Evolutionary conservation across 2,329 filamentous ascomycete genomes (phyloP), one percentile per base, ranked within the genome.

Genomic region (Furcasterigmium sp.): DNA sequence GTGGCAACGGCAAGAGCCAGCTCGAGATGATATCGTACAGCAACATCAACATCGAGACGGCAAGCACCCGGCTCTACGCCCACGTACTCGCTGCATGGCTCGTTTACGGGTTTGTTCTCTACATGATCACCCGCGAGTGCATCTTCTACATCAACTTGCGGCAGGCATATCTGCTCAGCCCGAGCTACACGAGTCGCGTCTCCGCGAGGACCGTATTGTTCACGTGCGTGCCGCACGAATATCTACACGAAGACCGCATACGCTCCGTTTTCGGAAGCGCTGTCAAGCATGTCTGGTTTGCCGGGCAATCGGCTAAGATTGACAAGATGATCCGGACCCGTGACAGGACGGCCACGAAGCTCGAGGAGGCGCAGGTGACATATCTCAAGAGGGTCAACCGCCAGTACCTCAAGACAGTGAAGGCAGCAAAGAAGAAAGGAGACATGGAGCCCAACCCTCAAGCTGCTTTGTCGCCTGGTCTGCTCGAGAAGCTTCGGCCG

Each of bases 101-200:
- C 39, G 97, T 88, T 66, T 89, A 86, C 62, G 80, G 79, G 36
- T 97, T 97, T 60, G 75, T 97, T 51, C 84, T 97, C 62, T 93
- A 87, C 65, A 84, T 89, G 57, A 80, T 97, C 49, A 85, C 90
- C 44, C 80, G 91, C 45, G 91, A 97, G 64, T 84, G 81, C 59
- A 85, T 97, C 54, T 95, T 84, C 75, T 95, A 88, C 64, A 85
- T 95, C 70, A 95, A 94, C 56, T 68, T 97, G 41, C 86, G 91
- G 49, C 91, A 97, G 66, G 91, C 91, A 0, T 96, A 93, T 66
- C 79, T 93, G 32, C 78, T 94, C 44, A 91, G 89, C 10, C 89
- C 90, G 9, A 73, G 87, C 37, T 94, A 94, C 60, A 78, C 88
- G 41, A 85, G 84, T 56, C 86, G 91, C 44, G 82, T 96, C 36